Base-by-base conservation (phyloP, 2,329 filamentous ascomycete genomes). In the Diaporthe destruens region DNA sequence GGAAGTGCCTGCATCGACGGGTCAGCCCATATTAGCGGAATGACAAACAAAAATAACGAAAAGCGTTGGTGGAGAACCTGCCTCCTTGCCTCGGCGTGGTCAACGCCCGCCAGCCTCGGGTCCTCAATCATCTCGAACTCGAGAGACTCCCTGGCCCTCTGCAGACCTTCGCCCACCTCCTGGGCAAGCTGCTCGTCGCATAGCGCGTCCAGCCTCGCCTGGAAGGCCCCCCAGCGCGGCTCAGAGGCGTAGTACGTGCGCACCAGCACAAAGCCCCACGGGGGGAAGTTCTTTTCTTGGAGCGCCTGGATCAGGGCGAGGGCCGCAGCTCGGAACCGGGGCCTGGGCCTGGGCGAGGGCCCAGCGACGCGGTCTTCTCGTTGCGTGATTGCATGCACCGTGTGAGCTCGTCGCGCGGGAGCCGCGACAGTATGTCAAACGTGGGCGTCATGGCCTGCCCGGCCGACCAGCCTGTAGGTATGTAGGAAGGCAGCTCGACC, bases 371-470 rank as follows among this genome's bases (percentile, higher is more conserved):
- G 53, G 25, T 55, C 53, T 55, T 55, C 23, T 55, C 53, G 53
- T 55, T 55, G 23, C 53, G 53, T 55, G 53, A 55, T 55, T 55
- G 23, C 53, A 55, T 55, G 25, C 34, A 55, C 53, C 53, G 12
- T 55, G 53, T 55, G 23, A 55, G 53, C 53, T 55, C 53, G 12
- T 55, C 53, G 53, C 34, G 53, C 25, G 53, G 53, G 53, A 55
- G 53, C 53, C 53, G 53, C 53, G 53, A 55, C 53, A 55, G 53
- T 55, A 55, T 55, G 53, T 55, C 53, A 9, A 55, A 55, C 12
- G 53, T 55, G 53, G 53, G 53, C 53, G 25, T 55, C 53, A 34
- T 55, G 11, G 53, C 53, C 32, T 55, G 53, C 25, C 34, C 53
- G 53, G 53, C 25, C 25, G 23, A 55, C 53, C 53, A 55, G 53